Base-by-base conservation (phyloP, 176 grass and related monocot genomes). In the Lolium perenne region DNA sequence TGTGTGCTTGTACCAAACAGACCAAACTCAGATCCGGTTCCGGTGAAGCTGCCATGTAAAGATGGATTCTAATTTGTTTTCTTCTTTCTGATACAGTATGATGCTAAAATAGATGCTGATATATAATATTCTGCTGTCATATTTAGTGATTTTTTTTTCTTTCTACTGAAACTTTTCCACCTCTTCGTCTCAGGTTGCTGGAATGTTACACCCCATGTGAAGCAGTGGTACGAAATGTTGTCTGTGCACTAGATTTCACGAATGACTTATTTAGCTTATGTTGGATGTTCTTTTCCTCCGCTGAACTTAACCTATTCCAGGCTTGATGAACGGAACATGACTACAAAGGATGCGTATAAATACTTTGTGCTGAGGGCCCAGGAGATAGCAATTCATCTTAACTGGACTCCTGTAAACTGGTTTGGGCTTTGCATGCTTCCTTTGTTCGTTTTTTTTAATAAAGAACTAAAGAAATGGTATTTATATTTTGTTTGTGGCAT, bases 341-440 rank as follows among this genome's bases (percentile, higher is more conserved):
- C 97, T 81, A 80, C 94, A 84, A 94, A 98, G 60, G 92, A 92
- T 79, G 97, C 93, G 73, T 98, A 98, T 60, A 89, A 94, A 90
- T 98, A 98, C 77, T 98, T 98, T 67, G 94, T 98, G 32, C 84
- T 98, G 79, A 98, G 69, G 87, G 94, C 90, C 60, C 94, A 98
- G 84, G 74, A 94, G 87, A 88, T 98, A 66, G 97, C 94, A 62
- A 86, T 95, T 55, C 61, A 78, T 77, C 87, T 98, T 83, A 89
- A 91, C 59, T 95, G 94, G 92, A 92, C 77, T 50, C 97, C 97
- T 57, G 94, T 98, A 47, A 98, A 98, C 76, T 98, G 97, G 97
- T 98, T 38, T 8, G 83, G 21, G 46, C 9, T 29, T 69, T 81
- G 1, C 46, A 77, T 20, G 21, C 49, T 84, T 87, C 40, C 29